Conservation (phyloP, 2,329 filamentous ascomycete genomes). For the Taxawa tesnikishii region DNA sequence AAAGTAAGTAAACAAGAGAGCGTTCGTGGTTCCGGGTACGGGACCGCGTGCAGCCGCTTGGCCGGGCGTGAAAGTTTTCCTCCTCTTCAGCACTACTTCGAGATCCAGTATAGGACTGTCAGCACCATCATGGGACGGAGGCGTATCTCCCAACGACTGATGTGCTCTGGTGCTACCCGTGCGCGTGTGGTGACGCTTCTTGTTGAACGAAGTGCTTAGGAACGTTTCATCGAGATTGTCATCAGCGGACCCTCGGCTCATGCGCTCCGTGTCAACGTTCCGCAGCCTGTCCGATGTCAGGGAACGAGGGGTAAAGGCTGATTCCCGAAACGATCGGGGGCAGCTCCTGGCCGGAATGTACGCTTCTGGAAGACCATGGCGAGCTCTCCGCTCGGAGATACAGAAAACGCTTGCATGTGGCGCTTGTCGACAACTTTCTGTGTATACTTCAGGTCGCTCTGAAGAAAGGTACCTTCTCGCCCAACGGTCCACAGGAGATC, state of each 20-base stretch:
- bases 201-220: constrained; percentile 32
- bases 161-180: constrained; percentile 33
- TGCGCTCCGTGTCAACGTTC: constrained; percentile 3
- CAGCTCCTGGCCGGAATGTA: constrained; percentile 11
- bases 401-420: constrained; percentile 42
- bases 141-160: constrained; percentile 42
- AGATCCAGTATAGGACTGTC: constrained; percentile 36
- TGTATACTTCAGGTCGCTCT: constrained; percentile 49
- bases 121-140: constrained; percentile 34
- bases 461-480: constrained; percentile 47
- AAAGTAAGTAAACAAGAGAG: constrained; percentile 27
- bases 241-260: constrained; percentile 31
- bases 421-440: constrained; percentile 46
- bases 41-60: constrained; percentile 37
- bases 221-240: constrained; percentile 45
- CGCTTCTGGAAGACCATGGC: constrained; percentile 42
- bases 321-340: constrained; percentile 3
- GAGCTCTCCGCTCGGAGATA: constrained; percentile 46
- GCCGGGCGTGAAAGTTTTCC: constrained; percentile 25
- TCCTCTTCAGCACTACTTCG: constrained; percentile 35
- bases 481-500: constrained; percentile 54
- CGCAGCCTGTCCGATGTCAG: not conserved
- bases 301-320: too few relatives aligned
- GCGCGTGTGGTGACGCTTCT: constrained; percentile 18
- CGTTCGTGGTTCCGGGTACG: constrained; percentile 29